A percentile compares a stretch with the other conserved stretches of the same genome.
phyloP scores from a whole-genome alignment of 148 eudicot species.

The Vaccinium myrtillus region DNA sequence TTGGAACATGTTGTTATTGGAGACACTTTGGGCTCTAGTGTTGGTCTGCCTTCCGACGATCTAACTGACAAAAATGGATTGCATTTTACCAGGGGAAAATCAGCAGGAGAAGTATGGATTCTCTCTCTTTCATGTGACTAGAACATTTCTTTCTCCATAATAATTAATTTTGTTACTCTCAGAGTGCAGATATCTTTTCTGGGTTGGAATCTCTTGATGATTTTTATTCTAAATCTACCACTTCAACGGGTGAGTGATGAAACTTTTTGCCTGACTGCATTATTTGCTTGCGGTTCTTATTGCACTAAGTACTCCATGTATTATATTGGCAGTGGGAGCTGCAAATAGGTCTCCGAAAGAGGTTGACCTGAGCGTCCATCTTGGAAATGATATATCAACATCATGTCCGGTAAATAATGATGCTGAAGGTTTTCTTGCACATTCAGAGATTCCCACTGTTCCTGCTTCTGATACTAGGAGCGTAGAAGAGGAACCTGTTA shows the following conservation, averaged over 20 bases:
- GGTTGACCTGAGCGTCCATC: neutral
- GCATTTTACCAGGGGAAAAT: conserved; percentile 22
- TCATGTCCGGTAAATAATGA: conserved; percentile 19
- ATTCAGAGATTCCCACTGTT: conserved; percentile 24
- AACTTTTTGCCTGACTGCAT: neutral
- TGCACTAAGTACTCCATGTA: neutral
- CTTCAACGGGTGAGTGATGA: conserved; percentile 25
- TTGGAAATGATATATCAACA: neutral
- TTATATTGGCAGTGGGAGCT: neutral
- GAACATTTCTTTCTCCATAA: neutral
- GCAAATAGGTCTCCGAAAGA: conserved; percentile 1
- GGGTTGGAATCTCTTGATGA: conserved; percentile 36
- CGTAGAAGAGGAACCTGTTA: conserved; percentile 22
- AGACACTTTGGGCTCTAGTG: conserved; percentile 27
- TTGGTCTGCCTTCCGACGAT: conserved; percentile 17
- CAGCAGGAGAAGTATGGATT: conserved; percentile 36
- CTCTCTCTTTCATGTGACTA: neutral
- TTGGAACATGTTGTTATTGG: neutral
- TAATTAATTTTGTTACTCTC: conserved; percentile 13
- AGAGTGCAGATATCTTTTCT: conserved; percentile 39
- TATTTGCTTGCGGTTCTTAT: conserved; percentile 1
- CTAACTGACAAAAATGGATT: conserved; percentile 10
- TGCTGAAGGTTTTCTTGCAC: conserved; percentile 13
- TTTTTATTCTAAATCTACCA: conserved; percentile 26
- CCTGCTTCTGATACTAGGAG: conserved; percentile 23